Evolutionary conservation across 2,329 filamentous ascomycete species (phyloP), one percentile per base, ranked within the genome.

Genomic region (Penicillium crustosum): DNA sequence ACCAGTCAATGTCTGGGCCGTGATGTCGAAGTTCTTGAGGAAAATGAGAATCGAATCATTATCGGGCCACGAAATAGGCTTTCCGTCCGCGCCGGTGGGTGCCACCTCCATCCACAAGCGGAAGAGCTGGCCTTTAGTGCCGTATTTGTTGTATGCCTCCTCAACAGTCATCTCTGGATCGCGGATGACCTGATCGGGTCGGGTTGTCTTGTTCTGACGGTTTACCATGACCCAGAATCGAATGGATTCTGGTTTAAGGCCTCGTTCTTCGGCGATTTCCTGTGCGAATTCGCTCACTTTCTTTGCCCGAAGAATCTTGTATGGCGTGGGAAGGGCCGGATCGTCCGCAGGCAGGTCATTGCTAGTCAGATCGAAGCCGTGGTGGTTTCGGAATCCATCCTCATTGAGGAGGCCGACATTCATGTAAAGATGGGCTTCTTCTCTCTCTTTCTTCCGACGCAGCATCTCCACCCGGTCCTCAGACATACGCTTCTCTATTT

Each of bases 161-260:
- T 93, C 90, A 15, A 94, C 80, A 0, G 87, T 93, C 73, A 91
- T 89, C 6, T 88, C 83, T 2, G 86, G 78, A 69, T 96, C 92
- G 72, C 85, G 85, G 49, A 99, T 86, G 0, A 92, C 90, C 58
- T 91, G 88, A 71, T 99, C 94, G 0, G 95, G 94, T 19, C 94
- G 86, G 38, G 91, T 89, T 0, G 94, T 99, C 76, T 96, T 97
- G 73, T 99, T 99, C 74, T 99, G 94, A 12, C 94, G 89, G 71
- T 97, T 97, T 1, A 99, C 94, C 93, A 99, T 97, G 54, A 91
- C 86, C 95, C 94, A 99, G 19, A 96, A 84, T 23, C 94, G 86
- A 25, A 97, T 77, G 60, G 85, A 84, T 56, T 86, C 86, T 0
- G 88, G 81, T 44, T 93, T 86, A 49, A 89, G 75, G 0, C 80